Conservation (phyloP, 495 filamentous ascomycete genomes). For the Sphaerosporella brunnea region DNA sequence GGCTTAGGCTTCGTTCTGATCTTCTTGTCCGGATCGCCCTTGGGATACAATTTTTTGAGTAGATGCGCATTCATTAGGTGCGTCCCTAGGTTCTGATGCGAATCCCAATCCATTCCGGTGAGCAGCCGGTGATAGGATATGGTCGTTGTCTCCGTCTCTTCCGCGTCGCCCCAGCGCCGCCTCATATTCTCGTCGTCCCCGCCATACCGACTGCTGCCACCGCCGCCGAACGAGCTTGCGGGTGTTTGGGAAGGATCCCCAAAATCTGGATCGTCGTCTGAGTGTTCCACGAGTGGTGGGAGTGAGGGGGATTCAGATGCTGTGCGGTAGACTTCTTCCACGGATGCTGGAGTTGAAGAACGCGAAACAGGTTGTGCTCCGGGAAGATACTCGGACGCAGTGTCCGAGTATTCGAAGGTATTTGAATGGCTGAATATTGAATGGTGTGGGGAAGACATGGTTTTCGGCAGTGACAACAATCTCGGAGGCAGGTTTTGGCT, state of each 20-base stretch:
- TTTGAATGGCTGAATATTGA: no score
- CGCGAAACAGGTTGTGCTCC: not conserved
- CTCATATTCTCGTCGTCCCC: not conserved
- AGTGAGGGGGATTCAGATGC: not conserved
- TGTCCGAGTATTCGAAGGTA: no score
- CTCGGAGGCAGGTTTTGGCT: no score
- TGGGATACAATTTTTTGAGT: no score
- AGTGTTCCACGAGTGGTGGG: not conserved
- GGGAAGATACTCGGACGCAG: no score
- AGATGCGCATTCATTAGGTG: conserved; percentile 3
- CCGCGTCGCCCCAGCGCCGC: conserved; percentile 2
- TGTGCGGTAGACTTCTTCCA: not conserved
- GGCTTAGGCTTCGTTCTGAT: no score
- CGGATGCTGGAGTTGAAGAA: not conserved
- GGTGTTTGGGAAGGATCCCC: not conserved
- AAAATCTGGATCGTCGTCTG: not conserved
- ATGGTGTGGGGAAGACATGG: no score
- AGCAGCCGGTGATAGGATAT: not conserved
- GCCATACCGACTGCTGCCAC: no score
- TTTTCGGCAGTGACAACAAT: no score
- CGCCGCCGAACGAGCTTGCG: not conserved
- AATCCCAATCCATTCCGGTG: not conserved
- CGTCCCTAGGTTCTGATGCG: not conserved
- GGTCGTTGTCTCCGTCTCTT: not conserved
- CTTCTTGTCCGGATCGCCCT: no score